Base-by-base conservation (phyloP, 2,329 filamentous ascomycete genomes). In the Aspergillus sp. region DNA sequence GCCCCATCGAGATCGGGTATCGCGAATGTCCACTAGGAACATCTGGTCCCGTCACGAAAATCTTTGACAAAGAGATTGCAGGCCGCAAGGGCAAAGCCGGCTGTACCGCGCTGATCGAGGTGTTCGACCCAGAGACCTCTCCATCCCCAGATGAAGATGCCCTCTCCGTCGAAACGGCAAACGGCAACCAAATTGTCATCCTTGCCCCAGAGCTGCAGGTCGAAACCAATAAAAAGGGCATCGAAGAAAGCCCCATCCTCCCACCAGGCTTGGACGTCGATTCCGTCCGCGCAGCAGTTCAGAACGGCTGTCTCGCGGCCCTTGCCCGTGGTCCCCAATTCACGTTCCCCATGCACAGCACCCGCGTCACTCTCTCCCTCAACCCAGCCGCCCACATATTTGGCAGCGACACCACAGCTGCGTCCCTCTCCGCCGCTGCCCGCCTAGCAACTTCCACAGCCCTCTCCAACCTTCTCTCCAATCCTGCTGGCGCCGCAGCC, bases 1-100 rank as follows among this genome's bases (percentile, higher is more conserved):
- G 93, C 12, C 88, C 87, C 53, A 96, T 99, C 61, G 90, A 96
- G 67, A 96, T 99, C 59, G 92, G 96, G 64, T 99, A 98, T 76
- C 89, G 96, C 55, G 95, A 99, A 76, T 89, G 87, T 48, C 79
- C 95, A 9, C 84, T 86, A 0, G 78, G 79, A 3, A 67, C 81
- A 0, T 88, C 87, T 0, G 70, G 72, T 0, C 76, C 84, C 0
- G 82, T 87, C 39, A 84, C 82, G 23, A 83, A 84, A 52, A 77
- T 87, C 4, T 92, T 92, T 68, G 91, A 97, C 66, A 88, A 87
- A 44, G 86, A 89, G 4, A 85, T 97, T 19, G 90, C 90, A 6
- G 90, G 91, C 45, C 93, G 91, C 68, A 79, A 84, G 44, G 90
- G 90, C 8, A 92, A 87, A 70, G 93, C 91, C 3, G 85, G 85